Evolutionary conservation across 2,329 filamentous ascomycete species (phyloP), one percentile per base, ranked within the genome.

Genomic region (Fusarium caatingaense): DNA sequence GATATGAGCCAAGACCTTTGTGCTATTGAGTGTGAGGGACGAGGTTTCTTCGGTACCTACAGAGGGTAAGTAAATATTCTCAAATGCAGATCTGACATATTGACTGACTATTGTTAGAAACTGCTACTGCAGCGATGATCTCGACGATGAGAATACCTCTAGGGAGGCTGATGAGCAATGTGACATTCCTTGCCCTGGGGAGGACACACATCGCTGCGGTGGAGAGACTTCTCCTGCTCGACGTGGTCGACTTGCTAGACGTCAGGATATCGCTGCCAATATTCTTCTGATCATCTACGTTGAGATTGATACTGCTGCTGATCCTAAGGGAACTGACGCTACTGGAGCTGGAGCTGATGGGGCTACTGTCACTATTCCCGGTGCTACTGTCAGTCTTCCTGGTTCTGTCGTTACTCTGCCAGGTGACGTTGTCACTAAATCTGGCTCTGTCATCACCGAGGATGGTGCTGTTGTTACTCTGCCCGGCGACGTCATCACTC

Each of bases 111-210:
- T 32, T 32, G 2, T 5, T 32, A 32, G 30, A 32, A 32, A 32
- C n/a, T 74, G 72, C 58, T 74, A 66, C 68, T 74, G 72, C 20
- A 59, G 72, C 46, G 47, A 61, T 15, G 1, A 3, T 3, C 28
- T 30, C 2, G 28, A 30, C 7, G 12, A 30, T 2, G 28, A 30
- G 3, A 1, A 30, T 30, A 30, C 28, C 6, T 15, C 28, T 6
- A 30, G 28, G 3, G 28, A 3, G 3, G 28, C 1, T 23, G 2
- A 30, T 8, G 57, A 20, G 2, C 32, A 25, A 8, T 74, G 72
- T 37, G 51, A 70, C 27, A 66, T 68, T 3, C 9, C 25, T 6
- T 74, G 72, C 68, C 56, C 72, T 16, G 72, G 72, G 6, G 54
- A 55, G 4, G 13, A 30, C 3, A 9, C 9, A 1, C 18, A 66